These are phyloP conservation scores for Coemansia linderi DNA, from an alignment of 371 early-diverging fungal species.

Conservation along the genomic window DNA sequence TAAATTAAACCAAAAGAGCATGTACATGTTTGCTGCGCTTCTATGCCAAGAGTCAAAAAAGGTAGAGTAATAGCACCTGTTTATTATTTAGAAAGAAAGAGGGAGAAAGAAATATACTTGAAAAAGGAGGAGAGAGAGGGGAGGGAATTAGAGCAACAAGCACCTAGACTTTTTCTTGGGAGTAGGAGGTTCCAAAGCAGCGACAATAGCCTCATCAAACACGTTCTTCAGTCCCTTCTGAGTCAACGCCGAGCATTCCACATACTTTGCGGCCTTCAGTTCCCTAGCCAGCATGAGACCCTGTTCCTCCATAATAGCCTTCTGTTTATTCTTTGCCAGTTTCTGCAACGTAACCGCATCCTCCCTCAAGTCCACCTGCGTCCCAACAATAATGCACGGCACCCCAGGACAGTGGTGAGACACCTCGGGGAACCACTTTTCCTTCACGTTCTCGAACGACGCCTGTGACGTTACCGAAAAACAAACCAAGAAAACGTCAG, in stretches of 20 bases:
- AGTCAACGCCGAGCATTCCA: constrained; percentile 96
- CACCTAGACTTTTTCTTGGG: constrained; percentile 80
- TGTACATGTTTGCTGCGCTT: too few species aligned
- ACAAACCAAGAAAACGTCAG: constrained; percentile 94
- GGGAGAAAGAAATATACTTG: background rate
- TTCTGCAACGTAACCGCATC: constrained; percentile 81
- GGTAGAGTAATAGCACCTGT: too few species aligned
- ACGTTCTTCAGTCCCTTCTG: constrained; percentile 97
- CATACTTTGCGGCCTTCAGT: constrained; percentile 92
- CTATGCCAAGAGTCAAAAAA: too few species aligned
- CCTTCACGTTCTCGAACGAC: constrained; percentile 88
- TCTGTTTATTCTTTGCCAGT: constrained; percentile 79
- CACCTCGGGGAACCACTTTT: constrained; percentile 91
- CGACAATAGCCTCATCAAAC: constrained; percentile 98
- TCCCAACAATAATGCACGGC: constrained; percentile 95
- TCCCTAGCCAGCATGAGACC: constrained; percentile 88
- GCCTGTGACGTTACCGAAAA: constrained; percentile 95
- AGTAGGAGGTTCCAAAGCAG: constrained; percentile 93
- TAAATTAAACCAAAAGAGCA: too few species aligned
- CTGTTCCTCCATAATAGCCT: constrained; percentile 77
- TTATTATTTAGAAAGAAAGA: constrained; percentile 3
- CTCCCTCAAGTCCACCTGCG: constrained; percentile 93
- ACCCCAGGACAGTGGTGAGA: constrained; percentile 97
- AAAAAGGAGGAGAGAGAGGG: background rate
- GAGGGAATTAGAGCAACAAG: constrained; percentile 62